Base-by-base conservation (phyloP, 2,329 filamentous ascomycete species). In the Fusarium humuli region DNA sequence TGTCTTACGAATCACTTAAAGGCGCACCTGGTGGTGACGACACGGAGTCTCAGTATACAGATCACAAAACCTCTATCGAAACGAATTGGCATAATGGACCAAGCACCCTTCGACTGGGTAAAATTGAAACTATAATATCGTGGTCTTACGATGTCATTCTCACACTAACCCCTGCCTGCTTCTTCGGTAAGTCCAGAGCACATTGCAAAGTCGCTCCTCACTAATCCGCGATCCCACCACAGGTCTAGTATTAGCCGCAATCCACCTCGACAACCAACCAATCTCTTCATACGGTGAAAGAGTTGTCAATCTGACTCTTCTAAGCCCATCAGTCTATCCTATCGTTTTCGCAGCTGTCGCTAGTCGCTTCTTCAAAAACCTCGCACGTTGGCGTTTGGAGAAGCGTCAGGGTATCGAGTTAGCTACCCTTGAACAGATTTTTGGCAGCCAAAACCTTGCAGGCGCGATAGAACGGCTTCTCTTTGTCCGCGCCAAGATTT, bases 391-490 rank as follows among this genome's bases (percentile, higher is more conserved):
- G 64, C 52, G 44, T 22, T 8, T 67, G 7, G 63, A 69, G 29
- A 52, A 50, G 7, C 50, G 23, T 2, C 22, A 44, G 1, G 67
- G 63, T 16, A 56, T 69, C 11, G 42, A 34, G 2, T n/a, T 69
- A 1, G 67, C 22, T 1, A 46, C 52, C 0, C 67, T 69, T 5
- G 67, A 69, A 23, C 63, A 69, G 20, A 32, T 67, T 3, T 64
- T 58, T n/a, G 63, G 63, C 4, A 69, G 67, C 22, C 67, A 67
- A 18, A 69, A 49, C 5, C 55, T 69, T 9, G 67, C 67, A 1
- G 52, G 57, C 2, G 52, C 64, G 0, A 4, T 69, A 1, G 67
- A 67, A 8, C 34, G 59, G 4, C 46, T 69, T 0, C 23, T 69
- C 1, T 50, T 67, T 23, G 48, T 69, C 9, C 63, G 67, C 1